These are phyloP conservation scores for Fremontodendron californicum DNA, from an alignment of 345 rosid genomes.

Conservation along the genomic window DNA sequence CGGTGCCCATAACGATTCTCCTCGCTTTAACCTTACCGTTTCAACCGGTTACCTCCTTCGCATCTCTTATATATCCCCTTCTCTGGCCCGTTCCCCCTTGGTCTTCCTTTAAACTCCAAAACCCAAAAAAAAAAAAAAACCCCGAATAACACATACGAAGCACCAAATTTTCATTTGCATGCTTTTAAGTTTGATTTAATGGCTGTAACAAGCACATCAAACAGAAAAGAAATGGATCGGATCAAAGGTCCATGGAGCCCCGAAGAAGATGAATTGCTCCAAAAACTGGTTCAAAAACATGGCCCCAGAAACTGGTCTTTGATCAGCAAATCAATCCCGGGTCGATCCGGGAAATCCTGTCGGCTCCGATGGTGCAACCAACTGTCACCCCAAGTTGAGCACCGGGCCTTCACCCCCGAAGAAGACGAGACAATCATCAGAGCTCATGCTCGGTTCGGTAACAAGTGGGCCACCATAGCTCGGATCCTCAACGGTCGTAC, in stretches of 20 bases:
- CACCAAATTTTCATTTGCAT: not conserved
- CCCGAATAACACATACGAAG: not conserved
- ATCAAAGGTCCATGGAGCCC: conserved; percentile 97
- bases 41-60: conserved; percentile 35
- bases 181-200: not conserved
- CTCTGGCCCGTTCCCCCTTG: not conserved
- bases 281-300: conserved; percentile 56
- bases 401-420: conserved; percentile 62
- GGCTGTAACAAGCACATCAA: conserved; percentile 18
- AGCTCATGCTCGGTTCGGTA: conserved; percentile 84
- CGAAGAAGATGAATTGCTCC: conserved; percentile 78
- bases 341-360: conserved; percentile 86
- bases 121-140: not conserved
- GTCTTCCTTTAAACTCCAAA: not conserved
- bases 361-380: conserved; percentile 93
- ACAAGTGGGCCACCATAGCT: conserved; percentile 94
- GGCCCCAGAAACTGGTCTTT: conserved; percentile 93
- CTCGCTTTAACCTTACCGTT: conserved; percentile 19
- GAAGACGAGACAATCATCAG: conserved; percentile 75
- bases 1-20: conserved; percentile 38
- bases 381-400: conserved; percentile 89
- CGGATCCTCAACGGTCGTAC: conserved; percentile 89
- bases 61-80: conserved; percentile 20
- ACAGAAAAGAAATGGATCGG: conserved; percentile 61
- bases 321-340: conserved; percentile 90